A percentile compares a stretch with the other conserved stretches of the same genome.
Conservation (phyloP, 1,284 basidiomycete genomes). For the Wallemia mellicola region DNA sequence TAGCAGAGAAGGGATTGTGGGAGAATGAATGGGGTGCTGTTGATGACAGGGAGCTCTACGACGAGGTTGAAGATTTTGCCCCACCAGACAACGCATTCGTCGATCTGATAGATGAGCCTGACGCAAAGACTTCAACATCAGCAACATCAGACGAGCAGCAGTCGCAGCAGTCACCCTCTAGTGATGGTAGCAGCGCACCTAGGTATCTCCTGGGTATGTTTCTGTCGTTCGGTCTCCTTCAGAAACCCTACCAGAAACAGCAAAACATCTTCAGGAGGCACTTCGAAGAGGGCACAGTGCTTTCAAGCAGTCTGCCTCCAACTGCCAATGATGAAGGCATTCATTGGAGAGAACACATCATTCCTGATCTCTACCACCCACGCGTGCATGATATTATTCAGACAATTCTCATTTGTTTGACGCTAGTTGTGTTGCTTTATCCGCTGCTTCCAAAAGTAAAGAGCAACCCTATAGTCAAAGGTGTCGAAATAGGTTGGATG, state of each 20-base stretch:
- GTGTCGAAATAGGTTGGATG: not conserved
- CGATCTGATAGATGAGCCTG: not conserved
- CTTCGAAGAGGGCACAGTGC: not conserved
- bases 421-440: not conserved
- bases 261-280: not conserved
- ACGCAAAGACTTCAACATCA: not conserved
- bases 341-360: not conserved
- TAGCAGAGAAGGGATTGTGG: not conserved
- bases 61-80: not conserved
- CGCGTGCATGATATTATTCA: not conserved
- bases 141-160: not conserved
- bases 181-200: not conserved
- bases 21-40: not conserved
- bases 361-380: not conserved
- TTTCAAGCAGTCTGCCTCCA: not conserved
- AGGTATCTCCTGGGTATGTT: not conserved
- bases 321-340: not conserved
- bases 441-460: not conserved
- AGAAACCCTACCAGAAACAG: not conserved
- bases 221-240: not conserved
- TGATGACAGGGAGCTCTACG: not conserved
- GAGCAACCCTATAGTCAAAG: not conserved
- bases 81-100: not conserved
- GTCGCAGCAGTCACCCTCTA: not conserved
- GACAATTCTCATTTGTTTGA: not conserved